These are phyloP conservation scores for Claviceps paspali DNA, from an alignment of 2,329 filamentous ascomycete species.

Conservation along the genomic window DNA sequence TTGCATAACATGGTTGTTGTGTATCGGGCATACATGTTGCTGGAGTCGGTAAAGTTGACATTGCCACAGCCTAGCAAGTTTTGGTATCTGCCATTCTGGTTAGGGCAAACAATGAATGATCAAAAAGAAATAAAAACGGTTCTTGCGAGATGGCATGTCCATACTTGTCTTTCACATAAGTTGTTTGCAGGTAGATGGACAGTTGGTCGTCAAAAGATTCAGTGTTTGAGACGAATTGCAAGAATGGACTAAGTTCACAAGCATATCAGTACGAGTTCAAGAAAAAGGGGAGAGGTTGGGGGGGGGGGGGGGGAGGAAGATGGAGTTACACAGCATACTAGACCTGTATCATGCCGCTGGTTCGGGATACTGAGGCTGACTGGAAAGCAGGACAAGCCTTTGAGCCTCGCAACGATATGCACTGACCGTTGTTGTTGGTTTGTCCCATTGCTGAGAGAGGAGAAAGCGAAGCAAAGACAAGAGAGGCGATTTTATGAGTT, in stretches of 20 bases:
- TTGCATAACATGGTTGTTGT: constrained; percentile 89
- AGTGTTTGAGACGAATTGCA: constrained; percentile 63
- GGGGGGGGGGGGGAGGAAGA: no score
- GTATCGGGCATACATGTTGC: constrained; percentile 79
- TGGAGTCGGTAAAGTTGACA: constrained; percentile 64
- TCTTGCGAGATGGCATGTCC: neutral
- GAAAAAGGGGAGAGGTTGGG: neutral
- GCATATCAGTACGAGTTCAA: neutral
- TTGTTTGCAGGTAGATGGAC: constrained; percentile 53
- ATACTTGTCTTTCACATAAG: constrained; percentile 68
- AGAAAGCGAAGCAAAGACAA: constrained; percentile 14
- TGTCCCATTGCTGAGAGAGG: constrained; percentile 23
- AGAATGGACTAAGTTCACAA: constrained; percentile 52
- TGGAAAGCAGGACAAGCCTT: constrained; percentile 58
- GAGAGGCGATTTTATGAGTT: constrained; percentile 2
- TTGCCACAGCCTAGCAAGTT: constrained; percentile 64
- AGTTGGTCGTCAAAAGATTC: constrained; percentile 66
- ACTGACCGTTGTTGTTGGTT: constrained; percentile 13
- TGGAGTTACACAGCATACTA: constrained; percentile 38
- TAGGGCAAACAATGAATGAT: neutral
- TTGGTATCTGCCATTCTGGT: constrained; percentile 48
- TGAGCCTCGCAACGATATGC: constrained; percentile 58
- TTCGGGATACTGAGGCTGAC: constrained; percentile 55
- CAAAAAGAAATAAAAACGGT: no score
- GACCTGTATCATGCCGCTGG: constrained; percentile 36